phyloP scores from a whole-genome alignment of 139 green algal species.

The Penium margaritaceum region DNA sequence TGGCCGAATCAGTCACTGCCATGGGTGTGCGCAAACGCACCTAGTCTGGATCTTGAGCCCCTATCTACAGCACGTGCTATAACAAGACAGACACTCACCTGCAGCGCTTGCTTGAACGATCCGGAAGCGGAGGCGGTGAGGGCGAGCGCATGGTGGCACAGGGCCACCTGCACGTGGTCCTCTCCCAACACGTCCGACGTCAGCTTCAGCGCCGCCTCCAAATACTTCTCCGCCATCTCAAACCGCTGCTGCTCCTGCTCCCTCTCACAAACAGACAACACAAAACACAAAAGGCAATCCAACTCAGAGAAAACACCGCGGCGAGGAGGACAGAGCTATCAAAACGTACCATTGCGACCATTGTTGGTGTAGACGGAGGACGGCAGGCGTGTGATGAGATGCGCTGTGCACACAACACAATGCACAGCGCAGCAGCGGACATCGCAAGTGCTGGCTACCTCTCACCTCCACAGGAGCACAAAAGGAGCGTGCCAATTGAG shows the following conservation, averaged over 20 bases:
- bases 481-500: no score
- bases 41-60: background rate
- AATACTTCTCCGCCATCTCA: constrained; percentile 33
- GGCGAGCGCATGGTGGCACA: constrained; percentile 50
- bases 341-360: no score
- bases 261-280: background rate
- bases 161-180: constrained; percentile 45
- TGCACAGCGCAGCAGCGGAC: no score
- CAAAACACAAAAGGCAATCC: no score
- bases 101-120: constrained; percentile 43
- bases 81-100: constrained; percentile 14
- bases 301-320: no score
- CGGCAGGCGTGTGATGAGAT: no score
- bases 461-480: no score
- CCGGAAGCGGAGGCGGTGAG: constrained; percentile 47
- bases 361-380: no score
- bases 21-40: background rate
- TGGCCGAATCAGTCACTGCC: background rate
- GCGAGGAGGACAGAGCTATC: no score
- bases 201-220: constrained; percentile 47
- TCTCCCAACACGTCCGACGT: constrained; percentile 43
- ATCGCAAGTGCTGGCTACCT: no score
- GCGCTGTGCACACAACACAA: no score
- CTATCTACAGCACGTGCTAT: background rate
- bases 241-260: constrained; percentile 39